A percentile compares a stretch with the other conserved stretches of the same genome.
Conservation (phyloP, 768 basidiomycete species). For the Serpula lacrymans region DNA sequence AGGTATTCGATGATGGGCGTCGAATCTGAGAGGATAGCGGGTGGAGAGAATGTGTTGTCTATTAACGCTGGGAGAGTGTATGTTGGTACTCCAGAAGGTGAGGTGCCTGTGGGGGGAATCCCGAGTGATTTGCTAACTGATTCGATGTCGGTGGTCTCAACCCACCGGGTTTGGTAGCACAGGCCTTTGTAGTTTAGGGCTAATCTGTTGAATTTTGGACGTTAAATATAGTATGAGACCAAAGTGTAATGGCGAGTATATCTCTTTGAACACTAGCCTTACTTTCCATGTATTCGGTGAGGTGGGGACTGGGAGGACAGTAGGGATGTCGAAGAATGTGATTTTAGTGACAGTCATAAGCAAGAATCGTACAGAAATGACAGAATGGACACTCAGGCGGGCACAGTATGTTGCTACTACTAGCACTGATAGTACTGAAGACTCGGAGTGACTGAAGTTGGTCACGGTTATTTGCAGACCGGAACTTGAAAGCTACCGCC, state of each 20-base stretch:
- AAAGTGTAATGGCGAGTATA: background rate
- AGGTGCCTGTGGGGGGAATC: slow-evolving; percentile 23
- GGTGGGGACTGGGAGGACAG: slow-evolving; percentile 5
- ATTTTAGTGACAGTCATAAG: slow-evolving; percentile 12
- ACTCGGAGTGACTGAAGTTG: too few species aligned
- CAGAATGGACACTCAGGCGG: too few species aligned
- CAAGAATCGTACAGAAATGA: too few species aligned
- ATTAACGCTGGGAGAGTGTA: slow-evolving; percentile 34
- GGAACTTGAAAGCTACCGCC: too few species aligned
- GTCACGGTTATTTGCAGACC: too few species aligned
- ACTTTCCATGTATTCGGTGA: slow-evolving; percentile 13
- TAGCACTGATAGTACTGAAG: too few species aligned
- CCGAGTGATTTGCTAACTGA: slow-evolving; percentile 18
- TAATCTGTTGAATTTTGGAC: slow-evolving; percentile 9
- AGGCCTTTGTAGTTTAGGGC: slow-evolving; percentile 28
- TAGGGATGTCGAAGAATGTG: slow-evolving; percentile 9
- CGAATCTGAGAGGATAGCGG: slow-evolving; percentile 30
- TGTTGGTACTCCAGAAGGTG: slow-evolving; percentile 22
- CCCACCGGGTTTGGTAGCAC: slow-evolving; percentile 23
- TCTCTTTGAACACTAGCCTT: slow-evolving; percentile 3
- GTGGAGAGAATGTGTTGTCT: slow-evolving; percentile 15
- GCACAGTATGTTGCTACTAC: too few species aligned
- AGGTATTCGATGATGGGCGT: slow-evolving; percentile 35
- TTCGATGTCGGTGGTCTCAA: slow-evolving; percentile 24
- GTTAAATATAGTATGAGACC: background rate